These are phyloP conservation scores for Annulohypoxylon moriforme DNA, from an alignment of 495 filamentous ascomycete genomes.

Conservation along the genomic window DNA sequence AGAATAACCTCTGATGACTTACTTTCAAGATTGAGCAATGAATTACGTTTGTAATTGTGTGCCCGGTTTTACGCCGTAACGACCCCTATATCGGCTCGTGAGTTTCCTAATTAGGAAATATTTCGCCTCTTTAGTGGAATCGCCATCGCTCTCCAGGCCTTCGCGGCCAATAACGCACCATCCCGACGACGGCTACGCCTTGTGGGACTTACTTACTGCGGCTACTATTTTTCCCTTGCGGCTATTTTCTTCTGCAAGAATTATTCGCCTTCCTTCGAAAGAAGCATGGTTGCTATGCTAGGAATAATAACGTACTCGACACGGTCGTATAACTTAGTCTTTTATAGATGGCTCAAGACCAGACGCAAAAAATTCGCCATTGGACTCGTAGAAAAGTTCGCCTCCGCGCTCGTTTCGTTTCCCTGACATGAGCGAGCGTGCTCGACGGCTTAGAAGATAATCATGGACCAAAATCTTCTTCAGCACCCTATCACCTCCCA, in stretches of 20 bases:
- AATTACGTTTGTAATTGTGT: neutral
- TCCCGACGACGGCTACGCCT: neutral
- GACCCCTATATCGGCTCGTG: slow-evolving; percentile 1
- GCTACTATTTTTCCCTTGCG: slow-evolving; percentile 13
- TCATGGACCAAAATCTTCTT: slow-evolving; percentile 24
- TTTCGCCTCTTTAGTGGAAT: neutral
- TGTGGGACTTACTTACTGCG: neutral
- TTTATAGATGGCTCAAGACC: neutral
- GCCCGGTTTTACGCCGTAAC: slow-evolving; percentile 2
- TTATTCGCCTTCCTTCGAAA: slow-evolving; percentile 10
- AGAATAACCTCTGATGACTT: neutral
- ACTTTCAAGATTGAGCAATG: neutral
- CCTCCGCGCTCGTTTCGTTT: neutral
- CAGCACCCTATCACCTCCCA: slow-evolving; percentile 15
- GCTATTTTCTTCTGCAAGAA: slow-evolving; percentile 3
- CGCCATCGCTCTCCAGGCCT: neutral
- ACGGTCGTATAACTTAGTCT: neutral
- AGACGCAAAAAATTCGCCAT: neutral
- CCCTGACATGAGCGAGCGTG: slow-evolving; percentile 6
- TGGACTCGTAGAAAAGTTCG: slow-evolving; percentile 1
- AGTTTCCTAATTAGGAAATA: slow-evolving; percentile 15
- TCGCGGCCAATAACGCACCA: slow-evolving; percentile 6
- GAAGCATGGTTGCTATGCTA: neutral
- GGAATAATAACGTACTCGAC: slow-evolving; percentile 6
- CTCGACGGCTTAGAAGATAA: slow-evolving; percentile 6